These are phyloP conservation scores for Ceratobasidium sp. DNA, from an alignment of 1,284 basidiomycete species.

Conservation along the genomic window DNA sequence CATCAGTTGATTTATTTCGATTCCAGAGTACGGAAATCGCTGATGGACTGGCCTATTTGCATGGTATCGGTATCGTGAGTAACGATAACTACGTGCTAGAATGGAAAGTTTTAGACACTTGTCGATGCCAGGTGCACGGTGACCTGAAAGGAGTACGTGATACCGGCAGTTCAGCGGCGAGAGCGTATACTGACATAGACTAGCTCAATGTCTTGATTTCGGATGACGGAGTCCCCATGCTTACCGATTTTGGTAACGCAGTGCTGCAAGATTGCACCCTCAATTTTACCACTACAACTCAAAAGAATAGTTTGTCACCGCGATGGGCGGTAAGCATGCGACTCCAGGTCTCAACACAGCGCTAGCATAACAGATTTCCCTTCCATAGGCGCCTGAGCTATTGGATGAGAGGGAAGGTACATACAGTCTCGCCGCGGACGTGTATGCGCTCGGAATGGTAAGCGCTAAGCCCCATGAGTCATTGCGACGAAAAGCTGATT, in stretches of 20 bases:
- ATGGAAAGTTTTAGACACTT: neutral
- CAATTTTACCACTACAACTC: neutral
- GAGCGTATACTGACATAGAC: neutral
- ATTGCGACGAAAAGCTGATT: neutral
- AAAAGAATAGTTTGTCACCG: neutral
- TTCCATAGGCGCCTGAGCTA: neutral
- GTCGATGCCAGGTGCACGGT: neutral
- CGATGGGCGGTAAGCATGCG: neutral
- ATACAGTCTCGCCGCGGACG: neutral
- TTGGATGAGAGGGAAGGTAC: neutral
- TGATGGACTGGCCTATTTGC: neutral
- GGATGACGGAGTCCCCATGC: neutral
- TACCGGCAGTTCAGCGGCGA: neutral
- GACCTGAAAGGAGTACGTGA: slow-evolving; percentile 1
- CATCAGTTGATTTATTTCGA: neutral
- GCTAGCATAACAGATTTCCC: neutral
- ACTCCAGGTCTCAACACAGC: neutral
- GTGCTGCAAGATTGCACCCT: neutral
- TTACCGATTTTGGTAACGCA: slow-evolving; percentile 12
- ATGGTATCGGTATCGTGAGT: slow-evolving; percentile 18
- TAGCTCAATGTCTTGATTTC: slow-evolving; percentile 5
- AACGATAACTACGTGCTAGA: neutral
- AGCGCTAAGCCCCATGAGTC: neutral
- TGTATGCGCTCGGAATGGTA: slow-evolving; percentile 26
- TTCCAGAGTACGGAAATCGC: neutral